Base-by-base conservation (phyloP, 2,329 filamentous ascomycete species). In the Polychaeton citri region DNA sequence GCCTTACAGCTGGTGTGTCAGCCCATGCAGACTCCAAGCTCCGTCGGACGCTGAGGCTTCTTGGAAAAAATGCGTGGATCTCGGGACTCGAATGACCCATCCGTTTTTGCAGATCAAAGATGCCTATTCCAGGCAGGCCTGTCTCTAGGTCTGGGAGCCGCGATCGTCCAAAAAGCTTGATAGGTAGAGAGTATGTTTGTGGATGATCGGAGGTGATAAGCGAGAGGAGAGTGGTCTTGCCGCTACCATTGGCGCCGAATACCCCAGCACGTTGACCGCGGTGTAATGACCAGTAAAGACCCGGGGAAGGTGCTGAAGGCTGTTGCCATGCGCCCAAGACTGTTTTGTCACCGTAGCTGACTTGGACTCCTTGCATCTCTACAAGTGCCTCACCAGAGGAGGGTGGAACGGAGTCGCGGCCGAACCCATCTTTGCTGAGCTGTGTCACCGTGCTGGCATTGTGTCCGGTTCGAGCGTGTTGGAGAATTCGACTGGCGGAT, bases 181-280 rank as follows among this genome's bases (percentile, higher is more conserved):
- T 79, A 1, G 88, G 87, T 17, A 87, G 73, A 0, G 83, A 84
- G 57, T 96, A 98, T 0, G 87, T 78, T 58, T 96, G 88, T 0
- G 90, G 90, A 50, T 98, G 90, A 52, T 98, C 90, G 1, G 88
- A 96, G 40, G 84, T 92, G 40, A 98, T 81, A 5, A 98, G 69
- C 4, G 86, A 90, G 19, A 96, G 72, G 26, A 98, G 71, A 0
- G 90, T 98, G 0, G 90, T 98, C 64, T 98, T 98, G 13, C 90
- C 90, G 1, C 85, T 94, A 17, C 72, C 90, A 49, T 98, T 96
- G 20, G 87, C 81, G 0, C 90, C 90, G 52, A 98, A 90, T 13
- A 96, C 73, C 3, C 83, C 88, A 81, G 86, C 94, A 43, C 87
- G 76, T 54, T 95, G 77, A 17, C 88, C 87, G 35, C 80, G 74